Percentiles rank a stretch among this genome's conserved stretches.
These are phyloP conservation scores for Ceratocystis diversiconidia DNA, from an alignment of 2,329 filamentous ascomycete genomes.

Conservation along the genomic window DNA sequence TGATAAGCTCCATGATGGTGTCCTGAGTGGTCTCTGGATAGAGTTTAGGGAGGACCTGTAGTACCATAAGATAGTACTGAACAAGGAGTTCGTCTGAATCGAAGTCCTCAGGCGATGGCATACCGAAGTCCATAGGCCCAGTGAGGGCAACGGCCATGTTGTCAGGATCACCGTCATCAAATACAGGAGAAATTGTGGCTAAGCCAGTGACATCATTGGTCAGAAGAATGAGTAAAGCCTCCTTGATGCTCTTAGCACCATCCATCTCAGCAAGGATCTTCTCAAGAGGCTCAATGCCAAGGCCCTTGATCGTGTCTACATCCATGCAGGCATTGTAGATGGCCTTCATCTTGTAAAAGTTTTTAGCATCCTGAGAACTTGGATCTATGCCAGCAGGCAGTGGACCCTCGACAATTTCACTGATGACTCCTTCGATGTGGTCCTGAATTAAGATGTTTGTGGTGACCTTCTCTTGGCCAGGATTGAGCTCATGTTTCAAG, in stretches of 20 bases:
- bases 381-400: conserved; percentile 29
- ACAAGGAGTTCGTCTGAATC: conserved; percentile 35
- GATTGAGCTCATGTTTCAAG: conserved; percentile 47
- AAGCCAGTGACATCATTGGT: conserved; percentile 32
- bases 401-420: conserved; percentile 47
- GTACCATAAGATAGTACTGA: conserved; percentile 31
- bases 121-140: conserved; percentile 38
- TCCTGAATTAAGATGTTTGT: conserved; percentile 48
- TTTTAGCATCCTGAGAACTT: conserved; percentile 38
- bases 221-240: conserved; percentile 34
- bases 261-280: conserved; percentile 39
- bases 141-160: conserved; percentile 27
- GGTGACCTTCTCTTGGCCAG: conserved; percentile 47
- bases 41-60: conserved; percentile 23
- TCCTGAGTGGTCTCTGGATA: conserved; percentile 26
- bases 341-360: conserved; percentile 51
- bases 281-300: conserved; percentile 42
- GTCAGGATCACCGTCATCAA: conserved; percentile 32
- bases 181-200: conserved; percentile 25
- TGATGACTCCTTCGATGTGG: conserved; percentile 41
- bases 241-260: conserved; percentile 23
- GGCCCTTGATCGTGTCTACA: conserved; percentile 39
- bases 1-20: conserved; percentile 33
- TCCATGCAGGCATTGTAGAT: conserved; percentile 54
- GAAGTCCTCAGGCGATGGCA: conserved; percentile 49